These are phyloP conservation scores for Rhipidocladum racemiflorum DNA, from an alignment of 176 grass and related monocot genomes.

Conservation along the genomic window DNA sequence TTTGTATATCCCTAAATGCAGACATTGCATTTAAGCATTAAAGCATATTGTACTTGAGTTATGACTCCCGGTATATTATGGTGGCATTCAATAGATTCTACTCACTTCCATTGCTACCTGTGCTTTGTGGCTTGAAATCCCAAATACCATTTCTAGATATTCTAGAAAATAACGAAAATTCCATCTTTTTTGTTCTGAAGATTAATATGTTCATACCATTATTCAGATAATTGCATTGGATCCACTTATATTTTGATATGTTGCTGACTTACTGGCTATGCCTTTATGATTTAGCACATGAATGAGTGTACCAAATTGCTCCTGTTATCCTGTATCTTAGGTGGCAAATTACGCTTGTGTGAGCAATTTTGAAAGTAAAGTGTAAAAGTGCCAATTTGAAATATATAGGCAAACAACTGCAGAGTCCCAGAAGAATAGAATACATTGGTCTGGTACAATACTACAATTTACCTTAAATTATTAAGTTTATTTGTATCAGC, in stretches of 20 bases:
- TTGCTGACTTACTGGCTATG: not conserved
- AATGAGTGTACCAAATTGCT: not conserved
- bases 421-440: not conserved
- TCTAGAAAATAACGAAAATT: not conserved
- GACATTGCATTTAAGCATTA: not conserved
- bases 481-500: not conserved
- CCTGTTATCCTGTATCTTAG: not conserved
- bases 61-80: not conserved
- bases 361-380: not conserved
- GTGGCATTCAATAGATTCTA: not conserved
- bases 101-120: not conserved
- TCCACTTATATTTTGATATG: not conserved
- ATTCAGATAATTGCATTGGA: not conserved
- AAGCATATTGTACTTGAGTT: not conserved
- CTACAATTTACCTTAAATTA: not conserved
- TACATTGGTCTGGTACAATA: not conserved
- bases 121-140: not conserved
- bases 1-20: not conserved
- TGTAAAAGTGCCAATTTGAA: not conserved
- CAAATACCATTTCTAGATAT: not conserved
- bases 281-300: not conserved
- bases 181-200: not conserved
- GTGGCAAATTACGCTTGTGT: not conserved
- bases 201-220: not conserved
- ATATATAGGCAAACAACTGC: not conserved